Base-by-base conservation (phyloP, 352 stramenopile genomes). In the Paralagenidium karlingii region DNA sequence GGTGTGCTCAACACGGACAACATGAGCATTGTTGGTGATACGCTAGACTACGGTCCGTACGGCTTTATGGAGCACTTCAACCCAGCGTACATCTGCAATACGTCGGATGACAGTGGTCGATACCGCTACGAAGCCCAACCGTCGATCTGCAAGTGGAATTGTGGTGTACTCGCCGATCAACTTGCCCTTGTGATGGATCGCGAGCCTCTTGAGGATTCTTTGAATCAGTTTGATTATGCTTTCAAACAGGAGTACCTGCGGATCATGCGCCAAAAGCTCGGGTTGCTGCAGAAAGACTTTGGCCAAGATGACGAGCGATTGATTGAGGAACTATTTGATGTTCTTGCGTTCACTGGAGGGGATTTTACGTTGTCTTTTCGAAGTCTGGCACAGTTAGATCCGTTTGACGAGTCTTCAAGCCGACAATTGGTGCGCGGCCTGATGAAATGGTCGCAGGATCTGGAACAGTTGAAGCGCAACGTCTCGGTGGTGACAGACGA, bases 1-100 rank as follows among this genome's bases (percentile, higher is more conserved):
- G 86, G 84, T 9, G 82, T 95, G 18, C 57, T 96, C 28, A 96
- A 96, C 52, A 94, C 85, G 24, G 86, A 96, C 57, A 96, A 96
- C 58, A 85, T 93, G 70, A 90, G 74, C 39, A 76, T 96, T 41
- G 44, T 89, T 13, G 86, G 86, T 4, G 75, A 93, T 46, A 96
- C 86, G 13, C 79, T 96, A 28, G 85, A 95, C 55, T 95, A 96
- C 49, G 85, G 83, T n/a, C 85, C 83, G 33, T 96, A 78, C 54
- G 85, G 83, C 3, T 96, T 93, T 47, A 90, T 96, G 77, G 83
- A 96, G 47, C 65, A 87, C 42, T 95, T 93, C 48, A 68, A 95
- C 41, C 62, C 68, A 2, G 55, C 78, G 27, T 71, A 87, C 39
- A 55, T 87, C 31, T 86, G 71, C 60, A 91, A 91, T 44, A 79